Evolutionary conservation across 2,329 filamentous ascomycete species (phyloP), one percentile per base, ranked within the genome.

Genomic region (Fusarium continuum): DNA sequence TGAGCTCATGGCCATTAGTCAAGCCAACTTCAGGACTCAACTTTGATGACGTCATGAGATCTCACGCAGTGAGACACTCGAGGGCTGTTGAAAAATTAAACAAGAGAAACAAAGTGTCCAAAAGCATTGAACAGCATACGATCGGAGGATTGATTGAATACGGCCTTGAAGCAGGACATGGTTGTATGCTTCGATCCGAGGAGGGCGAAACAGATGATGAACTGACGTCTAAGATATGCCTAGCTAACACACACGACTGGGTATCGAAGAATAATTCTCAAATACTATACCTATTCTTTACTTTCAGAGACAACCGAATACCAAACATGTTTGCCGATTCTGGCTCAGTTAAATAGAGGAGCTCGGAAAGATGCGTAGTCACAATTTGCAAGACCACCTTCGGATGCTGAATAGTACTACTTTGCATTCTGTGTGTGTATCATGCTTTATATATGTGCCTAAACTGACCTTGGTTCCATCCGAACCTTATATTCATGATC

Each of bases 341-440:
- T 53, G 2, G 2, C 46, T 2, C 55, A 58, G 14, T 5, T 59
- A 4, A 35, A 58, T 1, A 39, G 53, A 4, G 45, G 53, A 10
- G 53, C 53, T 17, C 32, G 26, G 6, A 41, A 34, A 10, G 45
- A 41, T 10, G 55, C 39, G 7, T 35, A 41, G n/a, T 28, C 36
- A 2, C 19, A 32, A 8, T 59, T 59, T 34, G 53, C 55, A 8
- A 23, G 55, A 9, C 20, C 39, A 6, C 39, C 58, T 8, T 59
- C 55, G 10, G 45, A 58, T 3, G 55, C 58, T 6, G 55, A 59
- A 5, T 53, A 59, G 16, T 59, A 52, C 13, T 34, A 58, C 3
- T 58, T 59, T 25, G 55, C 58, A n/a, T 59, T 58, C 8, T 59
- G 55, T 52, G 4, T 1, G 39, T 45, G 4, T 9, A 19, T 4